Base-by-base conservation (phyloP, 768 basidiomycete species). In the Lentinula aciculospora region DNA sequence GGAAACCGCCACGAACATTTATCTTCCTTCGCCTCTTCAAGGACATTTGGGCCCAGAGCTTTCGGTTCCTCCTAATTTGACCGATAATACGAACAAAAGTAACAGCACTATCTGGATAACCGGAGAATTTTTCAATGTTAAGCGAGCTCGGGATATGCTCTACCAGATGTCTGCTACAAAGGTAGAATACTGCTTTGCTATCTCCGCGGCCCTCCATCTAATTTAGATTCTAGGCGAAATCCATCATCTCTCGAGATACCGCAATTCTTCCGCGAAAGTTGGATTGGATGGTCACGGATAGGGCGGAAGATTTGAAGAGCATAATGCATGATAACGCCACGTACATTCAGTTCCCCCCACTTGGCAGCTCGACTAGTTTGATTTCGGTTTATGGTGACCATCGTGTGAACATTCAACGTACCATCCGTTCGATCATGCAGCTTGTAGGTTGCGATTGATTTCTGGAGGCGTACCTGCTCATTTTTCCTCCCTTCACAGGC, bases 281-380 rank as follows among this genome's bases (percentile, higher is more conserved):
- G 60, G 96, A 99, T 66, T 98, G 96, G 95, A 89, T 99, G 84
- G 84, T 97, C 56, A 92, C 90, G n/a, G 93, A 99, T 70, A 86
- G 91, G n/a, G 77, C 89, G 10, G 95, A 98, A 28, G 96, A 98
- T 61, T 76, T 99, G 66, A 93, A 87, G 72, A 79, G 85, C 4
- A 83, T 94, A 68, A 98, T 97, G 94, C 85, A 83, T 64, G 96
- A 99, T 75, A 98, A 98, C 62, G 94, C 92, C 6, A 96, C 95
- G 4, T 98, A 89, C 68, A 89, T 99, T 61, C 89, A 94, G 66
- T 92, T 97, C 64, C 94, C 96, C 12, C 81, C 92, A 32, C 83
- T 98, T 32, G 96, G 96, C 21, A 92, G 91, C 61, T 92, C 92
- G 29, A 92, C 91, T 21, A 96, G 93, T 69, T 72, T 97, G 66